These are phyloP conservation scores for Nyssa sinensis DNA, from an alignment of 148 eudicot genomes.

Conservation along the genomic window DNA sequence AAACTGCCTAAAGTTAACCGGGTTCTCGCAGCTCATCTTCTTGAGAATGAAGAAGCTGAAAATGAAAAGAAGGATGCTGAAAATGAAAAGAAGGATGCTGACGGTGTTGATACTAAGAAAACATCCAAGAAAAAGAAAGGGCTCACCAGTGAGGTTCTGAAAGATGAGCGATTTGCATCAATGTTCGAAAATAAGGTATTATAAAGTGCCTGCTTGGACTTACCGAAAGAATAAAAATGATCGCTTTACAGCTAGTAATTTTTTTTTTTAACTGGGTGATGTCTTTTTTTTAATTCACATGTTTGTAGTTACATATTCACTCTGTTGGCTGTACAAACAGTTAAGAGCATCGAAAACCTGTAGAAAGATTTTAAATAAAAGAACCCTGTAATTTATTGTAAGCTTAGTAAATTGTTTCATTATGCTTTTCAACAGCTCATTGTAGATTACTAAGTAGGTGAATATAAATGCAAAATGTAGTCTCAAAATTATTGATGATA, in stretches of 20 bases:
- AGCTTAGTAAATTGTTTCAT: not conserved
- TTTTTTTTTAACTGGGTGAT: not conserved
- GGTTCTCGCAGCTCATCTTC: slow-evolving; percentile 40
- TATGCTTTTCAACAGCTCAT: not conserved
- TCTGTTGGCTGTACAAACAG: too few species aligned
- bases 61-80: slow-evolving; percentile 45
- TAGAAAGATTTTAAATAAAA: too few species aligned
- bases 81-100: slow-evolving; percentile 44
- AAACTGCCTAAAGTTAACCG: slow-evolving; percentile 79
- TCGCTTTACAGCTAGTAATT: not conserved
- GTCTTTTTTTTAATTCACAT: not conserved
- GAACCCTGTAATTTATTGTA: not conserved
- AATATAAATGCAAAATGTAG: not conserved
- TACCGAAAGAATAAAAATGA: not conserved
- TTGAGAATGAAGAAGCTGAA: slow-evolving; percentile 62
- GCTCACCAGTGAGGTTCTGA: slow-evolving; percentile 46
- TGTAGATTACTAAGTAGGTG: not conserved
- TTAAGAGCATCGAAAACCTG: not conserved
- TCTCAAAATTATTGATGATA: not conserved
- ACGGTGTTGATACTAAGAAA: slow-evolving; percentile 51
- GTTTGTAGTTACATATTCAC: too few species aligned
- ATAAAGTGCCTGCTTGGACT: not conserved
- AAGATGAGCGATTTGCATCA: slow-evolving; percentile 65
- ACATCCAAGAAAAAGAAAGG: slow-evolving; percentile 69
- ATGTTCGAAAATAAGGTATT: slow-evolving; percentile 69